Conservation (phyloP, 208 protist genomes). For the Acanthamoeba polyphaga region DNA sequence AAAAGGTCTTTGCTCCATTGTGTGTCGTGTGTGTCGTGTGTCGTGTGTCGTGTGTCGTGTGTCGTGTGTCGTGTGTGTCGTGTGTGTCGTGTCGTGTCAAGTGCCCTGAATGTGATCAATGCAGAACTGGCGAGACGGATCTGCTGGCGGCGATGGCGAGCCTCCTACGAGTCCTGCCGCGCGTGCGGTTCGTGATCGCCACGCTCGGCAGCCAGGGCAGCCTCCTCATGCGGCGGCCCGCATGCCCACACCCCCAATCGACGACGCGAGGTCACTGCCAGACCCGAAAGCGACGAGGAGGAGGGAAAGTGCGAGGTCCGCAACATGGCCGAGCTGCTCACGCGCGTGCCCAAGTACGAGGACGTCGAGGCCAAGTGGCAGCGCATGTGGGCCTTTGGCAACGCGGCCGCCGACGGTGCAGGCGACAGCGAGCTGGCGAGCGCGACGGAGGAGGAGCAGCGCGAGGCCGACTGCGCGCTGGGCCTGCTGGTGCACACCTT, state of each 20-base stretch:
- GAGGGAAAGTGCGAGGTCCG: constrained; percentile 7
- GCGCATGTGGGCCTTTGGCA: constrained; percentile 41
- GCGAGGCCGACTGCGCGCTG: background rate
- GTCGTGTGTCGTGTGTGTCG: too few species aligned
- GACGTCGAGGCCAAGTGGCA: constrained; percentile 20
- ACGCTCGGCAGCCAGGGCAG: constrained; percentile 10
- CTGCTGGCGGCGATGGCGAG: constrained; percentile 25
- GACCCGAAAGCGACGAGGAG: background rate
- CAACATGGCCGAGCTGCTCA: constrained; percentile 1
- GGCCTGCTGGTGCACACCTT: background rate
- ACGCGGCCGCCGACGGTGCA: background rate
- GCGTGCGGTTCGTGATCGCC: constrained; percentile 10
- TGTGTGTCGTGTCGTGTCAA: too few species aligned
- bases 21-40: too few species aligned
- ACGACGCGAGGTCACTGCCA: background rate
- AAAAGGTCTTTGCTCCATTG: background rate
- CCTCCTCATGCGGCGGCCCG: constrained; percentile 13
- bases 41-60: too few species aligned
- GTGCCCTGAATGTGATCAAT: too few species aligned
- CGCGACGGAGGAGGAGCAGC: background rate
- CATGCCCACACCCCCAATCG: background rate
- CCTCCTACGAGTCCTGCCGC: background rate
- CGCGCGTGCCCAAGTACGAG: background rate
- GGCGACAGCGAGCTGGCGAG: background rate
- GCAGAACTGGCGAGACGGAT: background rate